Evolutionary conservation across 2,329 filamentous ascomycete genomes (phyloP), one percentile per base, ranked within the genome.

Genomic region (Stagonosporopsis rhizophila): DNA sequence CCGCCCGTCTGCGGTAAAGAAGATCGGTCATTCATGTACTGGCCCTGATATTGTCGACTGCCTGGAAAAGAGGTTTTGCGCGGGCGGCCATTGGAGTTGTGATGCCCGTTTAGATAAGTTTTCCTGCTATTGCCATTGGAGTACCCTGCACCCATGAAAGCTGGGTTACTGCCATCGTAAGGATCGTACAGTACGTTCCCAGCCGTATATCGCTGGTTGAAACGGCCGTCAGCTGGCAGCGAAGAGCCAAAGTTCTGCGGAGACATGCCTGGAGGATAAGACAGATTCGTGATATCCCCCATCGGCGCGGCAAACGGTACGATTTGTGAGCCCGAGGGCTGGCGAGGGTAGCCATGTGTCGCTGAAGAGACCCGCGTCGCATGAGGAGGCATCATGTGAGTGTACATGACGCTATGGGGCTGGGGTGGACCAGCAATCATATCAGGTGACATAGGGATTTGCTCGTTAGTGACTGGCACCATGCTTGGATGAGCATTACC

Each of bases 201-300:
- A 20, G 54, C 59, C 2, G 37, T 37, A 32, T 52, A 25, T 7
- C 44, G 44, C n/a, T 58, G 55, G 44, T 52, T 63, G n/a, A 44
- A 46, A 23, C 55, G 61, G 35, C 62, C 62, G 28, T 39, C 32
- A 35, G 56, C 41, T 19, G 55, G 42, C 14, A 40, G 54, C 15
- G 54, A 55, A 45, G 49, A 15, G 22, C 66, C 64, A 30, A 57
- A 39, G 7, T 58, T 40, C 17, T 61, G 62, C 27, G 41, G 15
- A 3, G 42, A 37, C n/a, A 58, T 55, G 17, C 54, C 48, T 11
- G 50, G 44, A 17, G 50, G 11, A 46, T 65, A 64, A 34, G 63
- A 54, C n/a, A 59, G 61, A 51, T 74, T 74, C 1, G 70, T 70
- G 65, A 72, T 62, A 34, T 75, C 67, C 2, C 59, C 62, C 45